Base-by-base conservation (phyloP, 2,329 filamentous ascomycete species). In the Beauveria asiatica region DNA sequence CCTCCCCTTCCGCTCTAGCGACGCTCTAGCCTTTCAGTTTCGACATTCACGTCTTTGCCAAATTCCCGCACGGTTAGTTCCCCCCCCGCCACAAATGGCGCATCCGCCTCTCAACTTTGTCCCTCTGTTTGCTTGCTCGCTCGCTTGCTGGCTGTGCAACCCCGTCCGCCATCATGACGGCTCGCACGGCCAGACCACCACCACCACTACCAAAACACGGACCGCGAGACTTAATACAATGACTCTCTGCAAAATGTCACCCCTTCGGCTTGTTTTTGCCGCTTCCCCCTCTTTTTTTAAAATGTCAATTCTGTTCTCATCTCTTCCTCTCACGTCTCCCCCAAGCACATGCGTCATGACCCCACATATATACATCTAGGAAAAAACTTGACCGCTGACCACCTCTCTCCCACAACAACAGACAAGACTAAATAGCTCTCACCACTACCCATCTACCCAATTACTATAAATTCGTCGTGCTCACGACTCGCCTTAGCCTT, bases 401-500 rank as follows among this genome's bases (percentile, higher is more conserved):
- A 51, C 25, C 41, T 48, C 19, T 50, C 42, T 42, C n/a, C 30
- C n/a, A 57, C 37, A 55, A 56, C 52, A 55, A 56, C 23, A 54
- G 51, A 33, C 49, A 41, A 41, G 27, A 52, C 17, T 37, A n/a
- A n/a, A n/a, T n/a, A 30, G 25, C 44, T 5, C 39, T 46, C n/a
- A 13, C n/a, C 37, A 19, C 16, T n/a, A 16, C 48, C 50, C 41
- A 42, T 46, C 21, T n/a, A 13, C 25, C 23, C 33, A 44, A 50
- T 33, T 51, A 11, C 46, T 57, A 49, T 49, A 49, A 57, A 50
- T 21, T 11, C n/a, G 17, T 59, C 27, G 30, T 54, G 23, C 42
- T 54, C 57, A 21, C 50, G 42, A 60, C 41, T 49, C 41, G 53
- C 53, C 59, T 57, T 61, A 61, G 83, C 84, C 84, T 86, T 87